These are phyloP conservation scores for Sanguinoderma infundibulare DNA, from an alignment of 1,284 basidiomycete genomes.

Conservation along the genomic window DNA sequence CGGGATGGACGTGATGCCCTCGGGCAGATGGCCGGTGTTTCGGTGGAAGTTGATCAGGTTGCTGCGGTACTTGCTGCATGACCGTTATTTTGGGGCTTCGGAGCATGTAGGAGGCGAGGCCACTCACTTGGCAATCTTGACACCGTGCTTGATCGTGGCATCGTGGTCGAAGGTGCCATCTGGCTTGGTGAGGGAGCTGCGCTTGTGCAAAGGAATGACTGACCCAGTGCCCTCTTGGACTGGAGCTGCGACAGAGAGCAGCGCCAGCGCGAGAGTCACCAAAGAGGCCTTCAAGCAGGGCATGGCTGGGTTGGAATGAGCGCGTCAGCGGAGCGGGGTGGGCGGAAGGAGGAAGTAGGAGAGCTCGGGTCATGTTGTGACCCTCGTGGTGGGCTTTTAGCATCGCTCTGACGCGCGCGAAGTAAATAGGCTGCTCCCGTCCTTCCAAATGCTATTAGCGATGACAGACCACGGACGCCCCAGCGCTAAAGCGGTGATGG, in stretches of 20 bases:
- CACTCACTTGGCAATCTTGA: conserved; percentile 20
- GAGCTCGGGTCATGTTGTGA: background rate
- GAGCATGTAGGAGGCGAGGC: background rate
- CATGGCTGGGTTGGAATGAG: conserved; percentile 10
- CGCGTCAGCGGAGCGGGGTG: background rate
- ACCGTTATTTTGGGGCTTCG: background rate
- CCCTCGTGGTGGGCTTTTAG: background rate
- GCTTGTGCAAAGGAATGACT: conserved; percentile 21
- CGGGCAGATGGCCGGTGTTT: conserved; percentile 15
- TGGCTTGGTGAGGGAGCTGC: conserved; percentile 18
- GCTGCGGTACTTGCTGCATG: conserved; percentile 24
- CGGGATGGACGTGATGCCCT: background rate
- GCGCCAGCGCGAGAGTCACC: conserved; percentile 17
- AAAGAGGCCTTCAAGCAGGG: conserved; percentile 20
- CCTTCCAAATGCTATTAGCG: background rate
- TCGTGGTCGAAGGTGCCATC: conserved; percentile 27
- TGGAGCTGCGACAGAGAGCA: conserved; percentile 14
- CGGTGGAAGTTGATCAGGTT: conserved; percentile 25
- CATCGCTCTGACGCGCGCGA: background rate
- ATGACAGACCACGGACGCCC: background rate
- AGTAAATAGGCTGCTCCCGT: background rate
- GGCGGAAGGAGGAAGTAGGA: background rate
- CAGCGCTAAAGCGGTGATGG: background rate
- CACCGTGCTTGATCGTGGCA: conserved; percentile 14
- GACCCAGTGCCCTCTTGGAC: conserved; percentile 7